These are phyloP conservation scores for Hypoxylon subgilvum DNA, from an alignment of 495 filamentous ascomycete species.

Conservation along the genomic window DNA sequence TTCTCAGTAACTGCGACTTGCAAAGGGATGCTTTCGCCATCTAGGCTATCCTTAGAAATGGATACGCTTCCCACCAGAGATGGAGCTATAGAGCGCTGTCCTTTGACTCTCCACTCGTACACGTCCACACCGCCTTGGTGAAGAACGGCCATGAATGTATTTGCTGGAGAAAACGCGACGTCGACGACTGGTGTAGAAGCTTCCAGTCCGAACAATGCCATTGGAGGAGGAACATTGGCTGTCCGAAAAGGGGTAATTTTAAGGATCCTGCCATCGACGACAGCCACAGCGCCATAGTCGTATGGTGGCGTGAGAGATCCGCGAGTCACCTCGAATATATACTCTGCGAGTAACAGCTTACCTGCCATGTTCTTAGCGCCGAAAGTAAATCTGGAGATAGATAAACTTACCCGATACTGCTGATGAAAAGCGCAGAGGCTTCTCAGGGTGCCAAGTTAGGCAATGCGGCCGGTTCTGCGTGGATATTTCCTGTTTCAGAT, in stretches of 20 bases:
- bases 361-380: slow-evolving; percentile 44
- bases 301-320: slow-evolving; percentile 73
- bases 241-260: slow-evolving; percentile 85
- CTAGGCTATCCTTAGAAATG: slow-evolving; percentile 32
- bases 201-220: slow-evolving; percentile 78
- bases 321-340: slow-evolving; percentile 67
- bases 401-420: slow-evolving; percentile 49
- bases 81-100: slow-evolving; percentile 43
- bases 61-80: slow-evolving; percentile 34
- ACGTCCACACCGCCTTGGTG: slow-evolving; percentile 67
- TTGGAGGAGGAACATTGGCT: slow-evolving; percentile 89
- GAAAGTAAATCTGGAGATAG: background rate
- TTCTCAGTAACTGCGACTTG: slow-evolving; percentile 41
- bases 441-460: slow-evolving; percentile 84
- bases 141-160: slow-evolving; percentile 73
- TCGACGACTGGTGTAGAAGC: slow-evolving; percentile 71
- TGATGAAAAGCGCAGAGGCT: slow-evolving; percentile 68
- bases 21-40: slow-evolving; percentile 20
- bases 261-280: slow-evolving; percentile 82
- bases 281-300: slow-evolving; percentile 81
- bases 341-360: slow-evolving; percentile 68
- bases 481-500: slow-evolving; percentile 88
- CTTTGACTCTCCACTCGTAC: slow-evolving; percentile 67
- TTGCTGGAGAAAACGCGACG: slow-evolving; percentile 71
- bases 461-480: slow-evolving; percentile 41